Evolutionary conservation across 805 yeast species (phyloP).

Genomic region (Ogataea trehalophila): DNA sequence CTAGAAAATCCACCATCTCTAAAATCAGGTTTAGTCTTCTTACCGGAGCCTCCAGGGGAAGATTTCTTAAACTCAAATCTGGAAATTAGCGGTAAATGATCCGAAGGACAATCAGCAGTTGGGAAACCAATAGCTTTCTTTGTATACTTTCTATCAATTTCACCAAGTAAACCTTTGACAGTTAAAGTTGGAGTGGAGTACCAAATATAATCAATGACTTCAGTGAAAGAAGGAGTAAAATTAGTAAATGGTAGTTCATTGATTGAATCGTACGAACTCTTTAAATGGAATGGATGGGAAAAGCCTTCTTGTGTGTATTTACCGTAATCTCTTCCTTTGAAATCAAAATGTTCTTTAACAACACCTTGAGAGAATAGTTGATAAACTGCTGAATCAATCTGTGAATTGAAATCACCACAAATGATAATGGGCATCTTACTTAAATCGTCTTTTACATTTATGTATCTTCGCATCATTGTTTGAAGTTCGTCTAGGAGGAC

Average conservation of each 20-base stretch:
- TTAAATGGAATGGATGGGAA: constrained; percentile 72
- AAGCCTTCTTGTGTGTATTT: constrained; percentile 86
- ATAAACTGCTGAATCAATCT: constrained; percentile 83
- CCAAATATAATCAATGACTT: constrained; percentile 95
- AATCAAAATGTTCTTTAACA: constrained; percentile 73
- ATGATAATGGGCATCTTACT: constrained; percentile 67
- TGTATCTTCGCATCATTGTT: constrained; percentile 44
- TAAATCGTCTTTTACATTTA: constrained; percentile 26
- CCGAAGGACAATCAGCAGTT: constrained; percentile 88
- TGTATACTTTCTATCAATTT: constrained; percentile 73
- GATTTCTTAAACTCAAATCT: constrained; percentile 66
- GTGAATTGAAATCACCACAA: constrained; percentile 96
- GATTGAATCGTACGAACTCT: constrained; percentile 77
- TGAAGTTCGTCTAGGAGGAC: constrained; percentile 86
- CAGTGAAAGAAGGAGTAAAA: constrained; percentile 88
- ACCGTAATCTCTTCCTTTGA: constrained; percentile 87
- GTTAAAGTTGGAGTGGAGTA: constrained; percentile 75
- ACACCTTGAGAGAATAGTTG: constrained; percentile 80
- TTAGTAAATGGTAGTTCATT: constrained; percentile 94
- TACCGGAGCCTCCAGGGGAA: constrained; percentile 5
- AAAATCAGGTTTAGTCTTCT: constrained; percentile 26
- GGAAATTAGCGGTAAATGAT: constrained; percentile 84
- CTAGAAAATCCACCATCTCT: constrained; percentile 25
- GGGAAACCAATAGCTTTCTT: constrained; percentile 86
- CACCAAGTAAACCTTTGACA: constrained; percentile 83